Conservation (phyloP, 2,329 filamentous ascomycete genomes). For the Incumbomyces delicatus region DNA sequence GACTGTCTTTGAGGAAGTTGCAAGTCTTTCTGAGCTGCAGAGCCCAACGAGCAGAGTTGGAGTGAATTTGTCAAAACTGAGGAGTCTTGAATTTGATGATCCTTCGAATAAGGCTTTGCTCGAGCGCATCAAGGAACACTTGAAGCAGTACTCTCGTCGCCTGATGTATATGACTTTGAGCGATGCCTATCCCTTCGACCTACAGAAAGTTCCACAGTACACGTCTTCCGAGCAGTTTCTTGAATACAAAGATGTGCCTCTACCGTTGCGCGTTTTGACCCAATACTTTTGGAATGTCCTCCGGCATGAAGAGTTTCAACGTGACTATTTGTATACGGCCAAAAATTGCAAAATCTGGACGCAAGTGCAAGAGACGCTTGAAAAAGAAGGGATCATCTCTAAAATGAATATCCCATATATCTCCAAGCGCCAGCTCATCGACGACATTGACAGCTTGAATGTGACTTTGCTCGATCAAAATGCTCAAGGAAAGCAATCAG, state of each 20-base stretch:
- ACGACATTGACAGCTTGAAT: not conserved
- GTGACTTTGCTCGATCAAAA: too few relatives aligned
- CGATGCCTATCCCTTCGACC: not conserved
- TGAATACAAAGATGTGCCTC: not conserved
- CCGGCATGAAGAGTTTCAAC: not conserved
- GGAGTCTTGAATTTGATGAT: not conserved
- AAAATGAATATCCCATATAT: not conserved
- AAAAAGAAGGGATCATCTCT: not conserved
- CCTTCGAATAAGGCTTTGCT: constrained; percentile 2
- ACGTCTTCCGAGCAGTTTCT: not conserved
- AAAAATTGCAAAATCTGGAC: not conserved
- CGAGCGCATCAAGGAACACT: constrained; percentile 12
- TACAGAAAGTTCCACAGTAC: not conserved
- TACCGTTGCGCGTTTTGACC: not conserved
- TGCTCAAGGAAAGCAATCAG: too few relatives aligned
- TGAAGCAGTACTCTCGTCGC: constrained; percentile 12
- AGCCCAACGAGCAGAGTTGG: not conserved
- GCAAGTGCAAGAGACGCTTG: not conserved
- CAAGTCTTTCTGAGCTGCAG: not conserved
- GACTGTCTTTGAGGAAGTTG: constrained; percentile 18
- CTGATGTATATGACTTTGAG: constrained; percentile 3
- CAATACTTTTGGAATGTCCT: not conserved
- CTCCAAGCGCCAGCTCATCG: not conserved
- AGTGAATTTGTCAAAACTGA: not conserved
- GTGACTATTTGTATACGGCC: not conserved